Conservation (phyloP, 2,329 filamentous ascomycete genomes). For the Epichloe gansuensis region DNA sequence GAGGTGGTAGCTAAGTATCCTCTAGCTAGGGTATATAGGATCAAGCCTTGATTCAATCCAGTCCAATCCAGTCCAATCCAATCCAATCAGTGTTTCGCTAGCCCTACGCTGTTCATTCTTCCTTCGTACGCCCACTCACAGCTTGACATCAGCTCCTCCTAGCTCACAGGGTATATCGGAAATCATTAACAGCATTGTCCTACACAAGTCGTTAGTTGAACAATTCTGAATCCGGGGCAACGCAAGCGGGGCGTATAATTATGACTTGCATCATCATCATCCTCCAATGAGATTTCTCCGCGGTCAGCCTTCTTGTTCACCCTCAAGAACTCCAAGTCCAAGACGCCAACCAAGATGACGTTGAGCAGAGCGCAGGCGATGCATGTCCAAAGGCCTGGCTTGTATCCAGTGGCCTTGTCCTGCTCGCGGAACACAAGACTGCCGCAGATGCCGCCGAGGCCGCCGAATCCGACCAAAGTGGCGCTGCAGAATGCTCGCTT, state of each 20-base stretch:
- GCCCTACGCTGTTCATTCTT: too few relatives aligned
- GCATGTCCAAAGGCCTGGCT: conserved; percentile 41
- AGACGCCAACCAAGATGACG: conserved; percentile 29
- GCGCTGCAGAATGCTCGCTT: conserved; percentile 71
- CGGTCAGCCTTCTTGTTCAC: conserved; percentile 39
- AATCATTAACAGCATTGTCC: background rate
- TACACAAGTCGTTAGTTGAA: background rate
- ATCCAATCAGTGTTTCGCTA: too few relatives aligned
- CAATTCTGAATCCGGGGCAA: background rate
- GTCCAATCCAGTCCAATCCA: too few relatives aligned
- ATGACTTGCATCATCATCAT: conserved; percentile 29
- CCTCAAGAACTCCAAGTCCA: conserved; percentile 28
- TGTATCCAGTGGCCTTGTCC: conserved; percentile 38
- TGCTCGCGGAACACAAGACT: conserved; percentile 55
- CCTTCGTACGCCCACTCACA: background rate
- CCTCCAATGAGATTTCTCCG: conserved; percentile 38
- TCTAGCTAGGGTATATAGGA: too few relatives aligned
- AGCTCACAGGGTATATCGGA: conserved; percentile 3
- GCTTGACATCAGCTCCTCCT: background rate
- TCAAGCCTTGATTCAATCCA: too few relatives aligned
- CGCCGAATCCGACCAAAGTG: conserved; percentile 62
- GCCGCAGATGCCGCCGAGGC: conserved; percentile 66
- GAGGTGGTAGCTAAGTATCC: too few relatives aligned
- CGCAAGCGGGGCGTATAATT: background rate
- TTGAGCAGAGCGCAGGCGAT: conserved; percentile 36